These are phyloP conservation scores for Brettanomyces naardenensis DNA, from an alignment of 805 yeast species.

Conservation along the genomic window DNA sequence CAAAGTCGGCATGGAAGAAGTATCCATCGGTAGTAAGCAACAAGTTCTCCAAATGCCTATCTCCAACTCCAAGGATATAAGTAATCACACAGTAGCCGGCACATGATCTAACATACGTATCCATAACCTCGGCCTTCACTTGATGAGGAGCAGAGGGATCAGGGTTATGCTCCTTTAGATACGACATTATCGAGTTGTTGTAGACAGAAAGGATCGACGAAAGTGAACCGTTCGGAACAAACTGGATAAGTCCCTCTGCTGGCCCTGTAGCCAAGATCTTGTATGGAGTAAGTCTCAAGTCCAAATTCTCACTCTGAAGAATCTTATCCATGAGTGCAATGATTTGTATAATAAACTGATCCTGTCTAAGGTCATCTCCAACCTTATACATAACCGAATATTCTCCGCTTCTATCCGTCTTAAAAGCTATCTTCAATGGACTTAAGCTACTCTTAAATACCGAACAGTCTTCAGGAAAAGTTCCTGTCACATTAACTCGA, in stretches of 20 bases:
- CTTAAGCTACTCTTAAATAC: slow-evolving; percentile 90
- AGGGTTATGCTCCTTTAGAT: slow-evolving; percentile 57
- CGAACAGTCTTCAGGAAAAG: slow-evolving; percentile 67
- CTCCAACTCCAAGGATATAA: slow-evolving; percentile 92
- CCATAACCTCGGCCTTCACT: slow-evolving; percentile 68
- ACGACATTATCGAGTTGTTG: slow-evolving; percentile 69
- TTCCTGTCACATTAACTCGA: slow-evolving; percentile 60
- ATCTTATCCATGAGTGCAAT: slow-evolving; percentile 86
- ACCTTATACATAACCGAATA: slow-evolving; percentile 89
- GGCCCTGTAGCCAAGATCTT: slow-evolving; percentile 86
- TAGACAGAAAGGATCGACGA: slow-evolving; percentile 67
- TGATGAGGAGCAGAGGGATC: slow-evolving; percentile 37
- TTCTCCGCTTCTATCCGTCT: slow-evolving; percentile 37
- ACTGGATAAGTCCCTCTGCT: slow-evolving; percentile 87
- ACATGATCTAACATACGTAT: slow-evolving; percentile 87
- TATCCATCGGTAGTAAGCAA: slow-evolving; percentile 70
- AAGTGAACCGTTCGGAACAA: slow-evolving; percentile 87
- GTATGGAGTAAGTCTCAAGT: slow-evolving; percentile 81
- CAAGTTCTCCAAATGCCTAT: slow-evolving; percentile 88
- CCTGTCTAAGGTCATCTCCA: slow-evolving; percentile 95
- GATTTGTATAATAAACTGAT: slow-evolving; percentile 93
- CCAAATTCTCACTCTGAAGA: slow-evolving; percentile 81
- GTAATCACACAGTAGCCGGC: slow-evolving; percentile 98
- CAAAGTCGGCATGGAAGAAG: slow-evolving; percentile 97
- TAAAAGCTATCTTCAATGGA: slow-evolving; percentile 78